phyloP scores from a whole-genome alignment of 2,329 filamentous ascomycete species.

The Diaporthe vexans region DNA sequence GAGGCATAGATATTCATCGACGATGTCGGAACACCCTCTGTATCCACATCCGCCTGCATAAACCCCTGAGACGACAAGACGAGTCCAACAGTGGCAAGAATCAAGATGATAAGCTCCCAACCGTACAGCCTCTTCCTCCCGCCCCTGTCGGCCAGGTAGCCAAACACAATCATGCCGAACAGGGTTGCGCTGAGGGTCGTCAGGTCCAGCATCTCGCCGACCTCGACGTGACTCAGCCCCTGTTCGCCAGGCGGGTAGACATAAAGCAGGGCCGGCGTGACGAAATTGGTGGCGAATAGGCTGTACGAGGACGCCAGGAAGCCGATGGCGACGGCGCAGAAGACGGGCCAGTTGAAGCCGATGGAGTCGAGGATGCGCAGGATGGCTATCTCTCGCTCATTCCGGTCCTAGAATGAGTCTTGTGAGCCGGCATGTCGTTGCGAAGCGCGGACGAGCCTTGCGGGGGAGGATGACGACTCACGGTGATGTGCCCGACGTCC shows the following conservation, averaged over 20 bases:
- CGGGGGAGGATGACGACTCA: not conserved
- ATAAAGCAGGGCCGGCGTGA: conserved; percentile 47
- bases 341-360: conserved; percentile 48
- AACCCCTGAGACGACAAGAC: conserved; percentile 40
- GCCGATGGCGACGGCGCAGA: conserved; percentile 47
- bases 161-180: conserved; percentile 40
- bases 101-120: conserved; percentile 40
- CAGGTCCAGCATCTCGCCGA: conserved; percentile 40
- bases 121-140: conserved; percentile 43
- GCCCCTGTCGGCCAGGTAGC: conserved; percentile 40
- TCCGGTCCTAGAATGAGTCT: not conserved
- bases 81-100: conserved; percentile 40
- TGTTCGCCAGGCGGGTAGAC: conserved; percentile 44
- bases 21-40: not conserved
- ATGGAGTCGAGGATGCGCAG: conserved; percentile 40
- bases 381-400: conserved; percentile 37
- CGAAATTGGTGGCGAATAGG: conserved; percentile 49
- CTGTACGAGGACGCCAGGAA: conserved; percentile 50
- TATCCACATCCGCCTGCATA: conserved; percentile 1
- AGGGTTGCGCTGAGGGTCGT: conserved; percentile 29
- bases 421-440: not conserved
- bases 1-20: conserved; percentile 48
- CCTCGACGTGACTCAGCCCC: not conserved
- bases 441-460: no score
- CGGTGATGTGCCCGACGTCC: conserved; percentile 27